A percentile compares a stretch with the other conserved stretches of the same genome.
These are phyloP conservation scores for Fusarium verrucosum DNA, from an alignment of 2,329 filamentous ascomycete genomes.

Conservation along the genomic window DNA sequence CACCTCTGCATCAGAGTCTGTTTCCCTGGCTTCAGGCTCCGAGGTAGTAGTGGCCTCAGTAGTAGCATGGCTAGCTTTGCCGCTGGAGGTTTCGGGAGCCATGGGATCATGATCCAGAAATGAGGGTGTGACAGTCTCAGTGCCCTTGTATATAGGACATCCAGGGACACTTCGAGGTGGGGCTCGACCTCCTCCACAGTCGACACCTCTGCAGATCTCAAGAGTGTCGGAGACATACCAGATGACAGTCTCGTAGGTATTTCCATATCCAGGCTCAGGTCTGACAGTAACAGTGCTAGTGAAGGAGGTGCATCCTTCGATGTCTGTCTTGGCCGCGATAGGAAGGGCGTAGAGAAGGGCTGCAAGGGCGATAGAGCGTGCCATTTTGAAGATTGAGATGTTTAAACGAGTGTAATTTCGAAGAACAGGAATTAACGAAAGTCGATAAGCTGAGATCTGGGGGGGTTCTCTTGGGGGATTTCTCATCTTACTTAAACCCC, in stretches of 20 bases:
- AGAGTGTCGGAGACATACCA: not conserved
- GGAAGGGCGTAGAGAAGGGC: not conserved
- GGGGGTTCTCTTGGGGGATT: not conserved
- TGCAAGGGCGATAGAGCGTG: not conserved
- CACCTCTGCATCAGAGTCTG: not conserved
- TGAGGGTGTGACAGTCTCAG: not conserved
- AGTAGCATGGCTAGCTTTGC: not conserved
- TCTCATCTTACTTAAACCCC: not conserved
- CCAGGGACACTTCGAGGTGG: not conserved
- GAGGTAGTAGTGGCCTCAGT: not conserved
- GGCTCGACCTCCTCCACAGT: conserved; percentile 4
- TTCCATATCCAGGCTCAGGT: not conserved
- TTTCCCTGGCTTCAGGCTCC: no score
- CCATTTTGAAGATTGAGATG: not conserved
- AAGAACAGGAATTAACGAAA: not conserved
- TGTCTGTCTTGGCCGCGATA: not conserved
- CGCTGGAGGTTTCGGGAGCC: not conserved
- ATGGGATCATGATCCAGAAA: not conserved
- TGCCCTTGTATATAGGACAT: conserved; percentile 3
- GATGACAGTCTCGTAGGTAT: not conserved
- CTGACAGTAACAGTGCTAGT: not conserved
- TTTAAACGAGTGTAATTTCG: not conserved
- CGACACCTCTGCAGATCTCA: conserved; percentile 2
- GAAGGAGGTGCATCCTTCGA: not conserved
- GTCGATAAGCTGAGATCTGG: not conserved